A percentile compares a stretch with the other conserved stretches of the same genome.
These are phyloP conservation scores for Paecilomyces variotii DNA, from an alignment of 2,329 filamentous ascomycete genomes.

Conservation along the genomic window DNA sequence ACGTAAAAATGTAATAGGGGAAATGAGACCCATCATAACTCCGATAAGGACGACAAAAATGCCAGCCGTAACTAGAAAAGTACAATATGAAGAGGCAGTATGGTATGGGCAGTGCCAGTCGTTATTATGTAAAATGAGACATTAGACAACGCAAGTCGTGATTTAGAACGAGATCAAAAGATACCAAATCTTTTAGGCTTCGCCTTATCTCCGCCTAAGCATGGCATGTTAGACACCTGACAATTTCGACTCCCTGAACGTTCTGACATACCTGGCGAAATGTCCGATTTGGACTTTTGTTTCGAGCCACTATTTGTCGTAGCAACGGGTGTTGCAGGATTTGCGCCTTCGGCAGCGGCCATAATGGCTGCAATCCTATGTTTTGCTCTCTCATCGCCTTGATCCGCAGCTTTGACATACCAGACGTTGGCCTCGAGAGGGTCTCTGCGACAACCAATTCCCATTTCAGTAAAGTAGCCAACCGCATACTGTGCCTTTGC, in stretches of 20 bases:
- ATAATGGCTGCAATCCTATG: constrained; percentile 80
- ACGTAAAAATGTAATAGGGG: neutral
- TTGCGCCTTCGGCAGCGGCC: constrained; percentile 60
- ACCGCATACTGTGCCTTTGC: constrained; percentile 82
- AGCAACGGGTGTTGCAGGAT: constrained; percentile 20
- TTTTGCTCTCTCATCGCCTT: constrained; percentile 82
- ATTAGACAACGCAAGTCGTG: neutral
- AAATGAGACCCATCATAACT: neutral
- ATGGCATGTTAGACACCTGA: neutral
- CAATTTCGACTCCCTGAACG: neutral
- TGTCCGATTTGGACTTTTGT: constrained; percentile 3
- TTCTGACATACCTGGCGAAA: neutral
- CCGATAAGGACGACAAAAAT: neutral
- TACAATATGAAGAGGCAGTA: neutral
- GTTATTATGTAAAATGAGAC: neutral
- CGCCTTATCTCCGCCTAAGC: neutral
- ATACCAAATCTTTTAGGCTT: neutral
- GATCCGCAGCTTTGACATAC: constrained; percentile 93
- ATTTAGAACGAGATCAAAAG: neutral
- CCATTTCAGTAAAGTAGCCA: constrained; percentile 97
- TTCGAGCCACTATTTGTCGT: constrained; percentile 5
- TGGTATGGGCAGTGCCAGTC: neutral
- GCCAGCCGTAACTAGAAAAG: neutral
- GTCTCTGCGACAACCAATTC: constrained; percentile 88
- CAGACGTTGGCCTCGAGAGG: constrained; percentile 95